Evolutionary conservation across 2,329 filamentous ascomycete genomes (phyloP), one percentile per base, ranked within the genome.

Genomic region (Aureobasidium uvarum): DNA sequence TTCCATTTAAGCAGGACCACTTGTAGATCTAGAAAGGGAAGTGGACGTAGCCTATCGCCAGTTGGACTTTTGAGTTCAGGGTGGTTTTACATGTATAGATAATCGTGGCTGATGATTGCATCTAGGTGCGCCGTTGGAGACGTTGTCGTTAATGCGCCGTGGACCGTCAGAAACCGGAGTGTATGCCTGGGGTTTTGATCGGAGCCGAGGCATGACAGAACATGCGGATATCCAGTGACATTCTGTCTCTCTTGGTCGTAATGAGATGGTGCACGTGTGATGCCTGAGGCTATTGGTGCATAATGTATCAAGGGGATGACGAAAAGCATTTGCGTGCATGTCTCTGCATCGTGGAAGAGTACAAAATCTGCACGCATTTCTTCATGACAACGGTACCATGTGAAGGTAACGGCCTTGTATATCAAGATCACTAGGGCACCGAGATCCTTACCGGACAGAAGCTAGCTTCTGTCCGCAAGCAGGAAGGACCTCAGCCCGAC

Each of bases 1-100:
- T 28, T 23, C 16, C 58, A 59, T 62, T 50, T 62, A 50, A 62
- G 31, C 58, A 62, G 20, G 11, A 25, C 14, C n/a, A 36, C 18
- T 1, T 33, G 7, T 14, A 36, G 10, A 20, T 50, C 45, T 39
- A 14, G 45, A n/a, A 28, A 28, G 20, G 28, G 14, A 25, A 23
- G 2, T 41, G 5, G 39, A n/a, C 20, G 7, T 20, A 25, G 3
- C 45, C 43, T 39, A 38, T 38, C n/a, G 16, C 2, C 20, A 3
- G 25, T 33, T 46, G 25, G 3, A 23, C 5, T 50, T 50, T 62
- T 62, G 58, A 62, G 43, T 50, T 62, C 38, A 50, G 23, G n/a
- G 14, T 38, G 16, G 58, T 50, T 50, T 50, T 43, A 62, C 28
- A 38, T 39, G 20, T 39, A 50, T 48, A 39, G 18, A 11, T 48